phyloP scores from a whole-genome alignment of 768 basidiomycete species.

The Suillus hirtellus region DNA sequence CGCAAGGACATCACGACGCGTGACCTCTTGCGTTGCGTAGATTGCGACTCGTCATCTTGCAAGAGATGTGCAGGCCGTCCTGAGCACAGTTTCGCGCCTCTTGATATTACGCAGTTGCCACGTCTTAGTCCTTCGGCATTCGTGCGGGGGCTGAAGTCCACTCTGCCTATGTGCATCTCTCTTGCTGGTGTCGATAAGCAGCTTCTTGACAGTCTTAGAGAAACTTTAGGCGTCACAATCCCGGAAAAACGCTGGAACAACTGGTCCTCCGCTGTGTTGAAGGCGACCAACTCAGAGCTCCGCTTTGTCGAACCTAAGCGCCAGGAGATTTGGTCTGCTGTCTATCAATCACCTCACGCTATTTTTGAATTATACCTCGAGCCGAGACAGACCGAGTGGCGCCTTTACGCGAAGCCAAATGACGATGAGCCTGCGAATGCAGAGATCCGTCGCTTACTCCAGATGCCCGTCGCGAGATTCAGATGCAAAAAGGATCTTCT shows the following conservation, averaged over 20 bases:
- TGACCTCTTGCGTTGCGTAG: constrained; percentile 64
- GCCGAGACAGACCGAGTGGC: constrained; percentile 81
- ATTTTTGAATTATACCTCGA: constrained; percentile 76
- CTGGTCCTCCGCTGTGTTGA: constrained; percentile 70
- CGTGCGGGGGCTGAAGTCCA: constrained; percentile 72
- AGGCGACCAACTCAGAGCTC: constrained; percentile 61
- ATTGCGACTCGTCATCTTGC: constrained; percentile 82
- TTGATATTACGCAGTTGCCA: constrained; percentile 51
- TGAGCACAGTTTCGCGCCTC: constrained; percentile 70
- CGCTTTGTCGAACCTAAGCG: constrained; percentile 85
- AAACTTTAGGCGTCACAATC: constrained; percentile 41
- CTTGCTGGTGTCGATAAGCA: constrained; percentile 50
- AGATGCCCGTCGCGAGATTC: constrained; percentile 76
- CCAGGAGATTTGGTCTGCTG: constrained; percentile 83
- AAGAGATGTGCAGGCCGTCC: constrained; percentile 87
- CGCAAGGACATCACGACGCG: constrained; percentile 73
- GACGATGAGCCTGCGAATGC: constrained; percentile 73
- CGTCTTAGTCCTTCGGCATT: constrained; percentile 77
- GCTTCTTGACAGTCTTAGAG: constrained; percentile 53
- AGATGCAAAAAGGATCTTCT: constrained; percentile 59
- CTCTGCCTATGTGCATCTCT: constrained; percentile 84
- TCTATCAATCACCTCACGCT: constrained; percentile 73
- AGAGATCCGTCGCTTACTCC: constrained; percentile 71
- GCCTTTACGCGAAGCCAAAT: constrained; percentile 73
- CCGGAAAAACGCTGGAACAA: constrained; percentile 59